Conservation (phyloP, 306 rosid species). For the Begonia masoniana region DNA sequence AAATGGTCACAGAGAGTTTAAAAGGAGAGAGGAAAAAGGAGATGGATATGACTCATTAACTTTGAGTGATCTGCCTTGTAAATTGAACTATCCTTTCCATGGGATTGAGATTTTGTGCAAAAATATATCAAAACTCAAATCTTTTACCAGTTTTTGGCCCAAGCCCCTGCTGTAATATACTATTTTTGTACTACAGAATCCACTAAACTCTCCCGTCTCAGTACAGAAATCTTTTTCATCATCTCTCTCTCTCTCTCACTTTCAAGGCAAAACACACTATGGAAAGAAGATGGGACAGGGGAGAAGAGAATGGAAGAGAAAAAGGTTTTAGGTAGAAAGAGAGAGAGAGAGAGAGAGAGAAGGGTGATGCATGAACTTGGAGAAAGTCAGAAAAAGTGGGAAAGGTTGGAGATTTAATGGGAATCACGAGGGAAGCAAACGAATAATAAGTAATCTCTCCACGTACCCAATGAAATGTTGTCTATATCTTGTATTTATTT, state of each 20-base stretch:
- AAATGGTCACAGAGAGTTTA: too few relatives aligned
- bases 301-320: too few relatives aligned
- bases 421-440: conserved; percentile 10
- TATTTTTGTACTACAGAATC: too few relatives aligned
- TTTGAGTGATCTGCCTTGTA: too few relatives aligned
- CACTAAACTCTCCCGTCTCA: neutral
- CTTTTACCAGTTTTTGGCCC: too few relatives aligned
- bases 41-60: too few relatives aligned
- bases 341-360: neutral
- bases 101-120: too few relatives aligned
- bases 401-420: neutral
- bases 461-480: neutral
- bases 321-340: neutral
- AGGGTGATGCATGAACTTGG: neutral
- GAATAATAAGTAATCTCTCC: conserved; percentile 2
- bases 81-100: too few relatives aligned
- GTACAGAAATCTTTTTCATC: neutral
- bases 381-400: neutral
- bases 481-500: neutral
- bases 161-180: too few relatives aligned
- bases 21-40: too few relatives aligned
- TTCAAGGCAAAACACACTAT: neutral
- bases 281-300: too few relatives aligned
- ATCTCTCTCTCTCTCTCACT: neutral
- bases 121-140: too few relatives aligned